Evolutionary conservation across 306 rosid genomes (phyloP), one percentile per base, ranked within the genome.

Genomic region (Pterocarpus santalinus): DNA sequence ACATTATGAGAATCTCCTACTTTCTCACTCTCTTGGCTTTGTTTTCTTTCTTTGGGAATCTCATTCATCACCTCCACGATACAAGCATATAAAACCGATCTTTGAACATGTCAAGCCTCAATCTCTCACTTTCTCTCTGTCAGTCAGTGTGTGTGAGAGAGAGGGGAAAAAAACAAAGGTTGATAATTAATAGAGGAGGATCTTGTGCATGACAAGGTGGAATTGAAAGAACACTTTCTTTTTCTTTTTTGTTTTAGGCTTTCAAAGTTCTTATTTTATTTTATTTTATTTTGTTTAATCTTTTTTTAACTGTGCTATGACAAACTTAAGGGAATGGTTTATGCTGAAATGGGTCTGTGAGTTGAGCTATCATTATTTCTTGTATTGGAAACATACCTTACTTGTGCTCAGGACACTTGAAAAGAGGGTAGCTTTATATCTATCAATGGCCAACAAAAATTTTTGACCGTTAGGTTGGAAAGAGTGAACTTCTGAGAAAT

Each of bases 311-410:
- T 6, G 61, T 61, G 58, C 39, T 68, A 66, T 64, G 78, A 81
- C 28, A 79, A 86, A 49, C 56, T 53, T 68, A 36, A 78, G 65
- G 61, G 57, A 17, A 72, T 68, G 84, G 73, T 41, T 51, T 60
- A 9, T 73, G 47, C 46, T 43, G 65, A 53, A 69, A 69, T 76
- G 86, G 71, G 73, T 46, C 34, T 75, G 82, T 71, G 84, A 60
- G 83, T 83, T 84, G 85, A 75, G 85, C 66, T 71, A 90, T 91
- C 87, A 88, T 89, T 88, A 85, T 91, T 78, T 90, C 91, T 90
- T 94, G 90, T 82, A 83, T 81, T 84, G 92, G 95, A 94, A 90
- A 91, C 92, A 89, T 90, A 82, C 92, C 87, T 89, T 85, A 80
- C 91, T 88, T 87, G 89, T 33, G 81, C 69, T 81, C 79, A 66